A percentile compares a stretch with the other conserved stretches of the same genome.
Conservation (phyloP, 306 rosid genomes). For the Mimosa pudica region DNA sequence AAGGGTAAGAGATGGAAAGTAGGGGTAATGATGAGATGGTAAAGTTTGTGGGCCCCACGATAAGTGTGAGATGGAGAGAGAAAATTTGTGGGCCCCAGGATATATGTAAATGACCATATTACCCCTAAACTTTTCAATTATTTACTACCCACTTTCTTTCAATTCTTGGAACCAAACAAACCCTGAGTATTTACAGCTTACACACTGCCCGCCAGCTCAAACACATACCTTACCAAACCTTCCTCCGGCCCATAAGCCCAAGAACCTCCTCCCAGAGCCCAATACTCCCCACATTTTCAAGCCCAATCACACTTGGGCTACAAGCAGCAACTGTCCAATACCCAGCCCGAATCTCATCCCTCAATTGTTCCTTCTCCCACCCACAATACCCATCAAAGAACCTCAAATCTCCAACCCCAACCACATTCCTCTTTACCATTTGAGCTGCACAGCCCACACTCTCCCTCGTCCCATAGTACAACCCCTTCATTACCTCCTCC, state of each 20-base stretch:
- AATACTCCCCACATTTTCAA: conserved; percentile 44
- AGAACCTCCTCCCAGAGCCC: conserved; percentile 85
- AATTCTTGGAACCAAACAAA: too few relatives aligned
- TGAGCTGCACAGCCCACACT: conserved; percentile 84
- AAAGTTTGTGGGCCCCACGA: too few relatives aligned
- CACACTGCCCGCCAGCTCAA: too few relatives aligned
- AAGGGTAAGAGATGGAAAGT: too few relatives aligned
- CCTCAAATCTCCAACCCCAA: conserved; percentile 68
- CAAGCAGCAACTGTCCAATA: conserved; percentile 95
- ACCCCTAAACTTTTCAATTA: too few relatives aligned
- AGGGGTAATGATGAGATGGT: too few relatives aligned
- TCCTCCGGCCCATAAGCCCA: conserved; percentile 70
- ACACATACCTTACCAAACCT: conserved; percentile 47
- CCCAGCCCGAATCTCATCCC: conserved; percentile 64
- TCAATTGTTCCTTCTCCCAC: conserved; percentile 79
- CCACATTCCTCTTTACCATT: conserved; percentile 74
- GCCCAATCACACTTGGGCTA: conserved; percentile 73
- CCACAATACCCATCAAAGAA: conserved; percentile 96
- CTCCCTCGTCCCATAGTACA: conserved; percentile 78
- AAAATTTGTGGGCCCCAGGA: too few relatives aligned
- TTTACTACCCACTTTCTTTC: too few relatives aligned
- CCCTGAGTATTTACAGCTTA: too few relatives aligned
- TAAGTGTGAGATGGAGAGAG: too few relatives aligned
- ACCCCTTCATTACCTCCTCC: conserved; percentile 82
- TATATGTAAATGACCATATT: too few relatives aligned